Conservation (phyloP, 106 monocot genomes). For the Phalaenopsis aphrodite region DNA sequence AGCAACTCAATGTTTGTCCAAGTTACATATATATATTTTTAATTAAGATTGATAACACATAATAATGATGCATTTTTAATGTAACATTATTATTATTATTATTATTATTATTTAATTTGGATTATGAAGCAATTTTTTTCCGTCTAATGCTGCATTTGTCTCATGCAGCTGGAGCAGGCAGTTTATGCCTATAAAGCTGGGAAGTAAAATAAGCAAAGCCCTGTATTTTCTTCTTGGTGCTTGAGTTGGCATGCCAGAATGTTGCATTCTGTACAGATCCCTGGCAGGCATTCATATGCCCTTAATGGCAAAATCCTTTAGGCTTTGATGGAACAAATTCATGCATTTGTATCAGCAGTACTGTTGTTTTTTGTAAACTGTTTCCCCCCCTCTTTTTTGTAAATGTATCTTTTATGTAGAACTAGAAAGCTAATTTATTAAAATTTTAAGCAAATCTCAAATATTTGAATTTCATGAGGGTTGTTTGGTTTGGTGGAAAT, state of each 20-base stretch:
- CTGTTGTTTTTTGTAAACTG: background rate
- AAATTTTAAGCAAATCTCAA: background rate
- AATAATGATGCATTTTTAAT: too few relatives aligned
- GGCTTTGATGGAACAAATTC: background rate
- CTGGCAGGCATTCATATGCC: background rate
- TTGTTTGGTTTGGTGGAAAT: too few relatives aligned
- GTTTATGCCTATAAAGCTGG: background rate
- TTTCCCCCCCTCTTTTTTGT: background rate
- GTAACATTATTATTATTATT: too few relatives aligned
- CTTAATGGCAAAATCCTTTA: too few relatives aligned
- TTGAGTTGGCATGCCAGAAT: background rate
- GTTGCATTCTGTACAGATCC: background rate
- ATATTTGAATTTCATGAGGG: background rate
- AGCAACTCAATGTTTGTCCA: too few relatives aligned
- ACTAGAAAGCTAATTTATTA: background rate
- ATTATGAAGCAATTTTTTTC: too few relatives aligned
- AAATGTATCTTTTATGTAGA: background rate
- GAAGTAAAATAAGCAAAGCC: background rate
- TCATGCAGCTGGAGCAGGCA: slow-evolving; percentile 1
- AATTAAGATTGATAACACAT: too few relatives aligned
- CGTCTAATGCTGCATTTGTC: too few relatives aligned
- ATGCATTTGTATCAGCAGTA: too few relatives aligned
- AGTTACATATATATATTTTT: too few relatives aligned
- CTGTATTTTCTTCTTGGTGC: too few relatives aligned
- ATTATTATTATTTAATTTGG: too few relatives aligned